phyloP scores from a whole-genome alignment of 169 alveolate genomes.

The Eimeria maxima region DNA sequence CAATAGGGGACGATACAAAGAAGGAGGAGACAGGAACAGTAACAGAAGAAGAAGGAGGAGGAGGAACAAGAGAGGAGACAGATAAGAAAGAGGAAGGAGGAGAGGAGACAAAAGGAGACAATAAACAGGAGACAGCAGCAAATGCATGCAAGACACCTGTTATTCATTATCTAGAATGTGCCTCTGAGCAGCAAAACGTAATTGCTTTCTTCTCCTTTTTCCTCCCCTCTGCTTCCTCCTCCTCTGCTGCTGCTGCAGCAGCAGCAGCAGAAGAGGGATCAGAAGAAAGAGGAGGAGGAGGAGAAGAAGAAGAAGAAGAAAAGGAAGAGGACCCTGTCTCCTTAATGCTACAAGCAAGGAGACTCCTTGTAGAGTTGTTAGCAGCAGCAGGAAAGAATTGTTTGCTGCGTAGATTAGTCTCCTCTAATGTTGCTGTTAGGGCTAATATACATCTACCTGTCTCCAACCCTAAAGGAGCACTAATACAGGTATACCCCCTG shows the following conservation, averaged over 20 bases:
- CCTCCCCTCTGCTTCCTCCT: no score
- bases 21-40: no score
- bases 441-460: neutral
- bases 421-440: no score
- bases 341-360: neutral
- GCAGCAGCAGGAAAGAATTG: neutral
- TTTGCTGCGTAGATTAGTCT: neutral
- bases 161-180: neutral
- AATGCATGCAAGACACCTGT: neutral
- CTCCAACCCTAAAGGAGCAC: neutral
- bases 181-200: neutral
- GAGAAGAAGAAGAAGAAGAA: neutral
- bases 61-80: no score
- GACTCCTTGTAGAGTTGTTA: neutral
- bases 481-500: neutral
- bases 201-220: neutral
- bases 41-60: no score
- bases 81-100: no score
- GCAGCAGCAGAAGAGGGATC: neutral
- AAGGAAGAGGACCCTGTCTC: neutral
- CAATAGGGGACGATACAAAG: no score
- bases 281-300: neutral
- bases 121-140: neutral
- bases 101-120: no score
- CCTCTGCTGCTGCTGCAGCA: neutral